Percentiles rank a stretch among this genome's conserved stretches.
These are phyloP conservation scores for Trichoderma koningii DNA, from an alignment of 2,329 filamentous ascomycete genomes.

Conservation along the genomic window DNA sequence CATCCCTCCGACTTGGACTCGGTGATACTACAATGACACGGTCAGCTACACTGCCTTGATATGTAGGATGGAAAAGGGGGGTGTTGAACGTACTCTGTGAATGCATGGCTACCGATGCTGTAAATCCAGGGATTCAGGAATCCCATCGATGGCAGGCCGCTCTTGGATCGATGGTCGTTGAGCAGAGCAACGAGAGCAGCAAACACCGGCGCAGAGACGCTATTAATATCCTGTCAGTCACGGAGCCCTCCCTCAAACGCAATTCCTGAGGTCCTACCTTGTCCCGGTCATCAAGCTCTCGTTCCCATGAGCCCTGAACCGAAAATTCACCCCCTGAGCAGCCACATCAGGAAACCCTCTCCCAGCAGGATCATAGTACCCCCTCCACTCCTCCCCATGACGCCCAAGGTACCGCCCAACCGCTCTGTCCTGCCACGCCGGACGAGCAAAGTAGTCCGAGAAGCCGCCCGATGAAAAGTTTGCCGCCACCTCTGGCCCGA, in stretches of 20 bases:
- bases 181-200: constrained; percentile 65
- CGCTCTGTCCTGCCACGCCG: constrained; percentile 49
- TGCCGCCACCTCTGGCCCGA: constrained; percentile 55
- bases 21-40: constrained; percentile 38
- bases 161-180: constrained; percentile 62
- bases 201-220: constrained; percentile 63
- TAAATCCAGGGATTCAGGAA: constrained; percentile 67
- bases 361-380: constrained; percentile 50
- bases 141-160: constrained; percentile 56
- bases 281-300: constrained; percentile 38
- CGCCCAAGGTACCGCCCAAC: constrained; percentile 48
- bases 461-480: constrained; percentile 56
- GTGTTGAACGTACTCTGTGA: constrained; percentile 40
- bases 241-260: not conserved
- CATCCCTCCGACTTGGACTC: constrained; percentile 41
- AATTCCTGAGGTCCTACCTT: constrained; percentile 33
- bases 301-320: constrained; percentile 39
- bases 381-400: constrained; percentile 52
- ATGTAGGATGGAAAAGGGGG: not conserved
- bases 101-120: constrained; percentile 35
- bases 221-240: constrained; percentile 30
- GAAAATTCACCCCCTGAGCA: constrained; percentile 49
- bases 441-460: constrained; percentile 49
- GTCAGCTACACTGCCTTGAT: constrained; percentile 11
- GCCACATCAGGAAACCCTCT: constrained; percentile 64